A percentile compares a stretch with the other conserved stretches of the same genome.
These are phyloP conservation scores for Gorgonomyces haynaldii DNA, from an alignment of 192 early-diverging fungal species.

Conservation along the genomic window DNA sequence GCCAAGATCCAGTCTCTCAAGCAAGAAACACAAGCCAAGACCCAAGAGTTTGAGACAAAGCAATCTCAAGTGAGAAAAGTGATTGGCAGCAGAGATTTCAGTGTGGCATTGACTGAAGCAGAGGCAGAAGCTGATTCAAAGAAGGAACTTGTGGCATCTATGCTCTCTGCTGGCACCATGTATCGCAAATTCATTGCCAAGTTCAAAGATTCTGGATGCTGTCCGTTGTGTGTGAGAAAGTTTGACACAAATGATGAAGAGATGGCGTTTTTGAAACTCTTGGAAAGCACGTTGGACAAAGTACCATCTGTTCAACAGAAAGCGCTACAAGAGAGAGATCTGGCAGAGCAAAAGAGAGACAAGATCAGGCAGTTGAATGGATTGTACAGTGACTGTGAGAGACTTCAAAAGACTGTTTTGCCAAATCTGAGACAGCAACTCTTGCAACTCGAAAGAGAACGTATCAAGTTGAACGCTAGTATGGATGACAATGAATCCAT, in stretches of 20 bases:
- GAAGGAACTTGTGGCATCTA: slow-evolving; percentile 10
- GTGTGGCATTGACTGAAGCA: slow-evolving; percentile 3
- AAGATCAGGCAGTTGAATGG: neutral
- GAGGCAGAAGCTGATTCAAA: slow-evolving; percentile 6
- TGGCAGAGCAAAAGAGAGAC: slow-evolving; percentile 4
- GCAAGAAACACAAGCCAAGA: too few species aligned
- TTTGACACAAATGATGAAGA: slow-evolving; percentile 48
- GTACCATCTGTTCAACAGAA: slow-evolving; percentile 17
- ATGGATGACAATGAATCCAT: slow-evolving; percentile 1
- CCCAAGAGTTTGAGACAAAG: too few species aligned
- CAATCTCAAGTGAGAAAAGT: slow-evolving; percentile 10
- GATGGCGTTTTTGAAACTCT: slow-evolving; percentile 18
- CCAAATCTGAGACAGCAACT: slow-evolving; percentile 22
- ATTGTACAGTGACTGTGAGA: slow-evolving; percentile 26
- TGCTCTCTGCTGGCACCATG: slow-evolving; percentile 45
- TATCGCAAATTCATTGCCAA: slow-evolving; percentile 56
- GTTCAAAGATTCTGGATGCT: slow-evolving; percentile 51
- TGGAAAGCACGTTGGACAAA: slow-evolving; percentile 16
- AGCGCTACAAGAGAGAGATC: slow-evolving; percentile 17
- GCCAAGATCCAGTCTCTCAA: too few species aligned
- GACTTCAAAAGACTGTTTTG: slow-evolving; percentile 34
- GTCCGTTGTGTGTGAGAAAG: slow-evolving; percentile 71
- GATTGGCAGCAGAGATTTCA: slow-evolving; percentile 12
- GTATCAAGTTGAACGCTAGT: neutral
- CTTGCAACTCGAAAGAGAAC: slow-evolving; percentile 10